Conservation (phyloP, 2,329 filamentous ascomycete genomes). For the Penicillium sp. region DNA sequence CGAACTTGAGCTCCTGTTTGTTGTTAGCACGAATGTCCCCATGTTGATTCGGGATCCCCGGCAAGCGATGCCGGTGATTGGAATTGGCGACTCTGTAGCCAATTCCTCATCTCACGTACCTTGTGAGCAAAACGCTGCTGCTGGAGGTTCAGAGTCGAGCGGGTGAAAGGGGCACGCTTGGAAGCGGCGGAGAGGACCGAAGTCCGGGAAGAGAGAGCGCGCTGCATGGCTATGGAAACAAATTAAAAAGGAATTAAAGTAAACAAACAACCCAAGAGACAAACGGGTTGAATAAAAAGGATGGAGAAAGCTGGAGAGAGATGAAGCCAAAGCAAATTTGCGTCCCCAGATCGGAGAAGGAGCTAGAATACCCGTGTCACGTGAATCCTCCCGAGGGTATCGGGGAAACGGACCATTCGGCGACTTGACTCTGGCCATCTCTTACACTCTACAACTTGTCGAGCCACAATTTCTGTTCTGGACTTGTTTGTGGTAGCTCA, state of each 20-base stretch:
- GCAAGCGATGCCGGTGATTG: slow-evolving; percentile 12
- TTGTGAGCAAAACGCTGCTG: slow-evolving; percentile 98
- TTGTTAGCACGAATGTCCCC: slow-evolving; percentile 31
- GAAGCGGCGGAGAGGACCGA: slow-evolving; percentile 70
- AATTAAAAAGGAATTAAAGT: slow-evolving; percentile 26
- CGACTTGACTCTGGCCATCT: not conserved
- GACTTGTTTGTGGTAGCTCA: not conserved
- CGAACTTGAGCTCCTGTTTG: slow-evolving; percentile 90
- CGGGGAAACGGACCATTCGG: slow-evolving; percentile 1
- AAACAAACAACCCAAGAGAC: slow-evolving; percentile 34
- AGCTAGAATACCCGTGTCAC: slow-evolving; percentile 41
- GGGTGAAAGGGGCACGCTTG: slow-evolving; percentile 59
- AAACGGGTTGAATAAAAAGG: slow-evolving; percentile 34
- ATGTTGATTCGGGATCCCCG: slow-evolving; percentile 21
- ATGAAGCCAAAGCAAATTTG: slow-evolving; percentile 47
- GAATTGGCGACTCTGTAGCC: not conserved
- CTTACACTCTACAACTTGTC: too few species aligned
- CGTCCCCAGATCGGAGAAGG: slow-evolving; percentile 45
- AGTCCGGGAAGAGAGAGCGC: slow-evolving; percentile 83
- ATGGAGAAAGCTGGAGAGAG: slow-evolving; percentile 32
- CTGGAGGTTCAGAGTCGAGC: slow-evolving; percentile 70
- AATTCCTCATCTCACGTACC: slow-evolving; percentile 55
- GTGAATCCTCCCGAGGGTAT: slow-evolving; percentile 28
- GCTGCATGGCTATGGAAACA: slow-evolving; percentile 70
- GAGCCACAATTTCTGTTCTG: too few species aligned